Evolutionary conservation across 495 filamentous ascomycete genomes (phyloP).

Genomic region (Hyaloscypha bicolor): DNA sequence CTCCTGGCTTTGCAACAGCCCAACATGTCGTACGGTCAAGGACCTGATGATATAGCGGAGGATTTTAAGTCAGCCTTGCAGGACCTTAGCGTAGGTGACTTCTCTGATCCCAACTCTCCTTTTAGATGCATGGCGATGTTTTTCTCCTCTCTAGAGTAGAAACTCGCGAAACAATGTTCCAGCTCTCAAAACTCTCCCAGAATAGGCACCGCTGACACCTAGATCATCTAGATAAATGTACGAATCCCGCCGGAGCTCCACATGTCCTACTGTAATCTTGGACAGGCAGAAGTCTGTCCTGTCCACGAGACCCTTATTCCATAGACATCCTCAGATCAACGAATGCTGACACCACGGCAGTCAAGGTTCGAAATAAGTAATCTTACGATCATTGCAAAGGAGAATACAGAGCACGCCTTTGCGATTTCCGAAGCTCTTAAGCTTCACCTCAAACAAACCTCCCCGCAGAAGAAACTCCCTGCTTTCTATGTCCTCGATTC

Average conservation of each 20-base stretch:
- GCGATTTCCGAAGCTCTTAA: conserved; percentile 87
- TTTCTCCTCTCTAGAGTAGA: too few relatives aligned
- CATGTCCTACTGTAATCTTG: too few relatives aligned
- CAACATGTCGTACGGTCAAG: background rate
- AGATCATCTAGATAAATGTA: too few relatives aligned
- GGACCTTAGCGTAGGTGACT: conserved; percentile 65
- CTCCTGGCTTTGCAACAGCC: conserved; percentile 12
- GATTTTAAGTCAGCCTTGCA: conserved; percentile 93
- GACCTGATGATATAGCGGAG: conserved; percentile 40
- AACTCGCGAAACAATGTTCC: too few relatives aligned
- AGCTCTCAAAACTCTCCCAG: too few relatives aligned
- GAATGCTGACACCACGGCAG: conserved; percentile 45
- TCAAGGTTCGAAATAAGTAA: conserved; percentile 92
- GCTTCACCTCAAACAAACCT: conserved; percentile 90
- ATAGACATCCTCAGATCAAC: too few relatives aligned
- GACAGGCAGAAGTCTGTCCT: too few relatives aligned
- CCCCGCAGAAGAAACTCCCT: conserved; percentile 83
- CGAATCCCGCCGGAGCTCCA: too few relatives aligned
- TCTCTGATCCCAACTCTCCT: too few relatives aligned
- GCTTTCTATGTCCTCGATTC: conserved; percentile 98
- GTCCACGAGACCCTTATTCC: too few relatives aligned
- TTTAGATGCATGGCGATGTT: too few relatives aligned
- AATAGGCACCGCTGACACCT: too few relatives aligned
- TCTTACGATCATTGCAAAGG: conserved; percentile 92
- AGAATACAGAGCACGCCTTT: conserved; percentile 91